Base-by-base conservation (phyloP, 768 basidiomycete species). In the Jaapia argillacea region DNA sequence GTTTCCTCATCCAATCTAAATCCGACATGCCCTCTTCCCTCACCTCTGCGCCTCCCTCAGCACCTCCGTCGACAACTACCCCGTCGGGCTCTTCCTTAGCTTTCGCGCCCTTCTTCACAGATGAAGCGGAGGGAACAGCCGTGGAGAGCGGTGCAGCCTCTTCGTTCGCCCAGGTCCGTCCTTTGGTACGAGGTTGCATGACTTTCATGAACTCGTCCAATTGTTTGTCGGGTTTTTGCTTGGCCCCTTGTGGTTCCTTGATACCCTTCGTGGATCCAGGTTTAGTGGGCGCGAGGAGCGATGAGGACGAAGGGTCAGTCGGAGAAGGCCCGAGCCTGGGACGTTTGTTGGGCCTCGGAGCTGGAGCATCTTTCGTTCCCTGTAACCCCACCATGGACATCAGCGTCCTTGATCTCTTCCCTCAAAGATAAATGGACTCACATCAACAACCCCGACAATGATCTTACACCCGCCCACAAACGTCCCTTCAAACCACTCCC, bases 401-500 rank as follows among this genome's bases (percentile, higher is more conserved):
- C 57, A 20, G 75, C 70, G 2, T 93, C 90, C 45, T 60, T 77
- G 39, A 97, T 77, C 48, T 81, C n/a, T n/a, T n/a, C n/a, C n/a
- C n/a, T n/a, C n/a, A n/a, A n/a, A n/a, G n/a, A n/a, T n/a, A n/a
- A n/a, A n/a, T n/a, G n/a, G n/a, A 67, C 79, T 51, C 55, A 92
- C 93, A 58, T 90, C 80, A 14, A 93, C 76, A 24, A 88, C 57
- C 20, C 75, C 70, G 2, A 93, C 90, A 45, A 60, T 77, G 39
- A 97, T 77, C 48, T 81, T 74, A 6, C 81, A 73, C 5, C 87
- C 82, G 37, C 82, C 88, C 23, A 97, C 71, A 57, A 84, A 98
- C 0, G 84, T 86, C 20, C 74, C 70, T 59, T 93, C 78, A 51
- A 85, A 93, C 84, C 85, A 98, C 26, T 81, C 74, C 57, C 74